A percentile compares a stretch with the other conserved stretches of the same genome.
These are phyloP conservation scores for Boletus vermiculosoides DNA, from an alignment of 768 basidiomycete species.

Conservation along the genomic window DNA sequence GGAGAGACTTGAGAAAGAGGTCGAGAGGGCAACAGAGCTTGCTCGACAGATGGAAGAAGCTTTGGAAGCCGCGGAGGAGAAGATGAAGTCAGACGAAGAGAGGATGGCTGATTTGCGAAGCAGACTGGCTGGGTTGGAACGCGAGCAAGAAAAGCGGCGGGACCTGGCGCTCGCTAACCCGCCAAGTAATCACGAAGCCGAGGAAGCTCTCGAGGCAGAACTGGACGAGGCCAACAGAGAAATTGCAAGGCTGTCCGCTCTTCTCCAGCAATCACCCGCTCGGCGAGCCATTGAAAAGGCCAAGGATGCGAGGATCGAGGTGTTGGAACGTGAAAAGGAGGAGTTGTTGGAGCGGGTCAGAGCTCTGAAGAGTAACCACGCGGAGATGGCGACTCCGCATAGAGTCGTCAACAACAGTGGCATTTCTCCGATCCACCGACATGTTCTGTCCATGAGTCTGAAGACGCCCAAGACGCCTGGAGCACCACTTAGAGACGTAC, in stretches of 20 bases:
- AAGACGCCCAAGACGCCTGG: conserved; percentile 76
- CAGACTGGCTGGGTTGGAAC: conserved; percentile 54
- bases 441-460: conserved; percentile 65
- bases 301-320: conserved; percentile 71
- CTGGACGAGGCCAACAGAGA: conserved; percentile 76
- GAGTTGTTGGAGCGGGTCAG: conserved; percentile 72
- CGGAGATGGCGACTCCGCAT: conserved; percentile 56
- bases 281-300: conserved; percentile 76
- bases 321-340: conserved; percentile 74
- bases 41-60: conserved; percentile 73
- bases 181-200: conserved; percentile 51
- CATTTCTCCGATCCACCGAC: conserved; percentile 78
- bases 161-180: conserved; percentile 22
- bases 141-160: conserved; percentile 46
- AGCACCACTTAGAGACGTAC: conserved; percentile 72
- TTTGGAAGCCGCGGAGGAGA: conserved; percentile 68
- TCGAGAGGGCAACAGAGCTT: conserved; percentile 51
- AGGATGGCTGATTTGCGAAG: conserved; percentile 48
- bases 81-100: conserved; percentile 63
- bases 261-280: conserved; percentile 71
- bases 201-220: conserved; percentile 65
- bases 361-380: conserved; percentile 50
- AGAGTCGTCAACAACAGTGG: conserved; percentile 53
- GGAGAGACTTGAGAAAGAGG: conserved; percentile 52
- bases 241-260: conserved; percentile 63